Percentiles rank a stretch among this genome's conserved stretches.
Conservation (phyloP, 768 basidiomycete genomes). For the Rhizopogon roseolus region DNA sequence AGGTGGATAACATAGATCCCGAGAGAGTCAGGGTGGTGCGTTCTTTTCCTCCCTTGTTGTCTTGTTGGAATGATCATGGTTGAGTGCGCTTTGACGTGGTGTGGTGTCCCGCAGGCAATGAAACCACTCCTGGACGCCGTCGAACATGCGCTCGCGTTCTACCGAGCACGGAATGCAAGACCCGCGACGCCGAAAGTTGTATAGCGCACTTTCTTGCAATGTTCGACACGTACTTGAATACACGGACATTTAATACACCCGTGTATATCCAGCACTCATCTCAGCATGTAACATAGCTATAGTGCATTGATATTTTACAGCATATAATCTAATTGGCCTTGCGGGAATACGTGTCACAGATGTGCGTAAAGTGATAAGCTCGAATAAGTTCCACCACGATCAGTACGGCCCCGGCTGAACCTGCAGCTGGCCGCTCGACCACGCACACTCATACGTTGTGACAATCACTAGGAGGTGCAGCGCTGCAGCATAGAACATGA, state of each 20-base stretch:
- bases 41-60: conserved; percentile 5
- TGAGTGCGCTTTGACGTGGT: not conserved
- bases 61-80: not conserved
- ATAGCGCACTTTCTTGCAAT: not conserved
- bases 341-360: not conserved
- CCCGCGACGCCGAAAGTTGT: conserved; percentile 4
- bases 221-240: no score
- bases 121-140: conserved; percentile 70
- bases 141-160: conserved; percentile 64
- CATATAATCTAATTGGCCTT: not conserved
- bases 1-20: conserved; percentile 58
- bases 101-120: conserved; percentile 51
- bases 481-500: conserved; percentile 80
- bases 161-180: conserved; percentile 34
- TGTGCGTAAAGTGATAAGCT: not conserved
- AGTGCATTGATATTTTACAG: conserved; percentile 3
- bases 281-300: not conserved
- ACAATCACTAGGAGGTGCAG: conserved; percentile 81
- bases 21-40: conserved; percentile 61
- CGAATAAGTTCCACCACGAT: not conserved
- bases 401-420: conserved; percentile 45
- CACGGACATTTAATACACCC: no score
- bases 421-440: conserved; percentile 45
- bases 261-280: not conserved
- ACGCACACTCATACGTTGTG: conserved; percentile 70